Base-by-base conservation (phyloP, 176 grass and related monocot genomes). In the Hordeum marinum region DNA sequence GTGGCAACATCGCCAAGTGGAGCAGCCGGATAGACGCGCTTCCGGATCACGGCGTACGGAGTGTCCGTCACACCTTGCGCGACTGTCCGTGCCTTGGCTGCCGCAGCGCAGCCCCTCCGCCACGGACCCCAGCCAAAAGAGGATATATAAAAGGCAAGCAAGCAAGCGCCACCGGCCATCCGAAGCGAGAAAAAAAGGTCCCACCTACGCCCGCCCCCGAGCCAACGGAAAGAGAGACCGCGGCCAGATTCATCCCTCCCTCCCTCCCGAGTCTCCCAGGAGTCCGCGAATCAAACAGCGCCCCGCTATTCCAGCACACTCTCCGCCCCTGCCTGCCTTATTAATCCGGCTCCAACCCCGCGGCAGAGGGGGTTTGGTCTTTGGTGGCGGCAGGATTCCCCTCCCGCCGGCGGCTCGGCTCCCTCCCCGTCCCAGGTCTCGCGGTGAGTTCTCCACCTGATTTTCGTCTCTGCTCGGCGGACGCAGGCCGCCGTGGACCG, bases 91-190 rank as follows among this genome's bases (percentile, higher is more conserved):
- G 42, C 29, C 24, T 25, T 11, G 4, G 46, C 46, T 17, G 23
- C 7, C 21, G 8, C 13, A 6, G 7, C 21, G 8, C 13, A 6
- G 7, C 82, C 17, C 20, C 21, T 26, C 32, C 14, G 46, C n/a
- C 5, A 59, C 85, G 68, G 68, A 75, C 31, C 27, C 67, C 31
- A 82, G 42, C 32, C 32, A 34, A 34, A 41, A 77, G 25, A 23
- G 10, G 63, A 42, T 86, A 45, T 45, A 87, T 87, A 87, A 82
- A 87, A 5, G 48, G 45, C 3, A 48, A 5, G 68, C 62, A 61
- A 48, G 62, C 12, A 35, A 12, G 26, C 58, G 77, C 14, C 26
- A 12, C 15, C 17, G 15, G 15, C 37, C 37, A 20, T 65, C 25
- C 58, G 41, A 68, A n/a, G 17, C 5, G 10, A 50, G 17, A 31